Evolutionary conservation across 345 rosid genomes (phyloP).

Genomic region (Kernera saxatilis): DNA sequence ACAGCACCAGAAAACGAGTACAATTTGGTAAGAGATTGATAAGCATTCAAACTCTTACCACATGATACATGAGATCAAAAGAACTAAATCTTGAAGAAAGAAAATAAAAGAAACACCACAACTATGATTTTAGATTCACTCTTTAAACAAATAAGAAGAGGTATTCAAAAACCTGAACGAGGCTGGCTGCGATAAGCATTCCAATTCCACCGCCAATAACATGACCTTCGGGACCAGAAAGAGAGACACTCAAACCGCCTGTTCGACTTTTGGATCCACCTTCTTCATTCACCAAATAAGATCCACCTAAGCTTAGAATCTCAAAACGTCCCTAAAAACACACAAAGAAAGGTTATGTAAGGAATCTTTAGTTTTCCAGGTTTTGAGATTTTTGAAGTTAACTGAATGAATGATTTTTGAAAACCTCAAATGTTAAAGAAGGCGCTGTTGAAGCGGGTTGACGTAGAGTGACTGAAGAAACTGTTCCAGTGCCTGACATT

Average conservation of each 20-base stretch:
- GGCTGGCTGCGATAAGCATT: slow-evolving; percentile 72
- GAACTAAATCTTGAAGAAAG: background rate
- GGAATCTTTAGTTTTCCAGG: background rate
- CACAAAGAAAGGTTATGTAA: slow-evolving; percentile 16
- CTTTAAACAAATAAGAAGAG: background rate
- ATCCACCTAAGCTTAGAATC: slow-evolving; percentile 93
- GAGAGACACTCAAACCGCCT: slow-evolving; percentile 92
- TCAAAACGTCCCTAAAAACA: slow-evolving; percentile 73
- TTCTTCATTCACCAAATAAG: slow-evolving; percentile 83
- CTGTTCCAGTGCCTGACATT: slow-evolving; percentile 88
- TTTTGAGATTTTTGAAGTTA: background rate
- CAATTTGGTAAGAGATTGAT: background rate
- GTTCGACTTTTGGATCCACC: slow-evolving; percentile 72
- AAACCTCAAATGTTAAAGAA: slow-evolving; percentile 70
- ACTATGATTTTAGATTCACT: background rate
- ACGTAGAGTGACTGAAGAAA: slow-evolving; percentile 77
- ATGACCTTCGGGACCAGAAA: slow-evolving; percentile 86
- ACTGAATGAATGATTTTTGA: slow-evolving; percentile 1
- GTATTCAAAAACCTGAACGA: slow-evolving; percentile 55
- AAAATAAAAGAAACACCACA: background rate
- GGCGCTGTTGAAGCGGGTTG: slow-evolving; percentile 68
- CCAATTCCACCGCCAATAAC: slow-evolving; percentile 89
- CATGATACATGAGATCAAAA: background rate
- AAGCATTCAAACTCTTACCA: background rate
- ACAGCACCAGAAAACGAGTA: background rate